phyloP scores from a whole-genome alignment of 2,329 filamentous ascomycete genomes.

The Triangularia setosa region DNA sequence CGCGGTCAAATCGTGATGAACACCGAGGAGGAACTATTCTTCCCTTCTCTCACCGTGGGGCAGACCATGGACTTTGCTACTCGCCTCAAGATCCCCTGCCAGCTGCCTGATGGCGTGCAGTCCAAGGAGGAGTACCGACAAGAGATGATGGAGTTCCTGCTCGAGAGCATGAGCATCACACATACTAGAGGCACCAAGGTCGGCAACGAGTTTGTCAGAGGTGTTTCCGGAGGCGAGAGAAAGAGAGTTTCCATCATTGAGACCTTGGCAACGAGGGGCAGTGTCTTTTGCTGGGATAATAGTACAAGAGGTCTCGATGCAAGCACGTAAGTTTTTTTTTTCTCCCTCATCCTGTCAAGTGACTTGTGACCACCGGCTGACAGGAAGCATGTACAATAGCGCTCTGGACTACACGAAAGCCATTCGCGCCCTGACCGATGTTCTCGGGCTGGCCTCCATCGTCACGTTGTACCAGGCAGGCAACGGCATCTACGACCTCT shows the following conservation, averaged over 20 bases:
- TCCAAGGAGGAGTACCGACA: constrained; percentile 43
- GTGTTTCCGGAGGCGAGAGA: constrained; percentile 64
- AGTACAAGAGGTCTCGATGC: constrained; percentile 63
- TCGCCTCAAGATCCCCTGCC: constrained; percentile 51
- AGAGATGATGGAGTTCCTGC: constrained; percentile 50
- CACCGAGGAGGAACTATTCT: constrained; percentile 63
- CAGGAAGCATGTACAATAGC: constrained; percentile 21
- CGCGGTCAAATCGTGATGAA: constrained; percentile 63
- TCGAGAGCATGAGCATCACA: constrained; percentile 53
- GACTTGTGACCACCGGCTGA: neutral
- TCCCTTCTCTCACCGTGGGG: constrained; percentile 66
- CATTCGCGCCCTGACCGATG: constrained; percentile 61
- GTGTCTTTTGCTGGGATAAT: constrained; percentile 66
- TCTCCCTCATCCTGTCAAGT: neutral
- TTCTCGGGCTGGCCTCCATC: constrained; percentile 55
- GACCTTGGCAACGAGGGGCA: constrained; percentile 52
- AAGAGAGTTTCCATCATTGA: constrained; percentile 69
- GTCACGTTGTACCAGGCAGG: constrained; percentile 67
- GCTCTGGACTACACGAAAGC: constrained; percentile 59
- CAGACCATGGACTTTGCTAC: constrained; percentile 70
- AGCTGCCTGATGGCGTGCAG: constrained; percentile 41
- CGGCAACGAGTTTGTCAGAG: constrained; percentile 62
- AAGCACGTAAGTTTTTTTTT: constrained; percentile 43
- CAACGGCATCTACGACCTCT: constrained; percentile 65
- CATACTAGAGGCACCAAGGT: constrained; percentile 64